Evolutionary conservation across 179 eudicot genomes (phyloP).

Genomic region (Spinacia oleracea): DNA sequence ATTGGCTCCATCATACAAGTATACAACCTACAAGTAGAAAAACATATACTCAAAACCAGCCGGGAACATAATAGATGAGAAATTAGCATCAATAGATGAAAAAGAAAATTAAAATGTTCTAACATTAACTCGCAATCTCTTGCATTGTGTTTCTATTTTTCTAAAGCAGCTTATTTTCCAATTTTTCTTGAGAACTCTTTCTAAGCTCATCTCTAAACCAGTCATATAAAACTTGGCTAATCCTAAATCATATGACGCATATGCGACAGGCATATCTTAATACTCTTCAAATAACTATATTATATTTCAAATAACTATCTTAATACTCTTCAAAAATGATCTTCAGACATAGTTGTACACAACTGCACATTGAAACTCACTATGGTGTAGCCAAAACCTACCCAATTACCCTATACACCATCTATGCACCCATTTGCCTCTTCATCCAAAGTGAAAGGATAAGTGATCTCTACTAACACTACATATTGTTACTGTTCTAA

Average conservation of each 20-base stretch:
- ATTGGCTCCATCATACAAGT: constrained; percentile 71
- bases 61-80: too few relatives aligned
- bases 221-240: not conserved
- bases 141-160: not conserved
- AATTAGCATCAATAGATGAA: not conserved
- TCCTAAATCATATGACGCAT: not conserved
- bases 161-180: too few relatives aligned
- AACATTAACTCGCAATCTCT: too few relatives aligned
- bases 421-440: not conserved
- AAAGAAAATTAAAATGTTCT: too few relatives aligned
- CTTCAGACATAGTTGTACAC: not conserved
- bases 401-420: not conserved
- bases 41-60: not conserved
- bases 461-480: not conserved
- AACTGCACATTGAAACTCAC: too few relatives aligned
- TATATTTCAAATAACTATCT: not conserved
- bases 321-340: too few relatives aligned
- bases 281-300: not conserved
- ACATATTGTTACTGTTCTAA: too few relatives aligned
- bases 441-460: not conserved
- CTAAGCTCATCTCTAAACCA: not conserved
- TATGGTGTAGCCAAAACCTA: not conserved
- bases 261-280: not conserved
- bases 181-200: not conserved
- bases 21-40: constrained; percentile 28